Conservation (phyloP, 2,329 filamentous ascomycete species). For the Arthrinium phaeospermum region DNA sequence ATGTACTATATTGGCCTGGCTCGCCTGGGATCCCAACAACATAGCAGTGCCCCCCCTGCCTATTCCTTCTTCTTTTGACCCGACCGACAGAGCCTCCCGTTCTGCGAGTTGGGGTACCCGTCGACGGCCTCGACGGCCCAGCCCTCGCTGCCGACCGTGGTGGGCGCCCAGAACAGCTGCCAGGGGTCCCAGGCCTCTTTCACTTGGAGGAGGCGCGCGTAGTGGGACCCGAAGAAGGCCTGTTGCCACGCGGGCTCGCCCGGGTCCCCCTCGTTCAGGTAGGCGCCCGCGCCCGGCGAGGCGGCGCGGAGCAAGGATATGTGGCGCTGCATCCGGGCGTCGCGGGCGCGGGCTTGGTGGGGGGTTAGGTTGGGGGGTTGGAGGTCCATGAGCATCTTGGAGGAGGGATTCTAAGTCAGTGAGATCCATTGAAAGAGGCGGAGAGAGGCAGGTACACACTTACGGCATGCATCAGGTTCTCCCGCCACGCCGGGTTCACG, state of each 20-base stretch:
- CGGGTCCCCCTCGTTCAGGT: constrained; percentile 59
- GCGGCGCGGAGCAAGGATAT: constrained; percentile 33
- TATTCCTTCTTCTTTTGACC: background rate
- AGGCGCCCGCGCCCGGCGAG: constrained; percentile 50
- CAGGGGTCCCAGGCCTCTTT: constrained; percentile 56
- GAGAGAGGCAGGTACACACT: background rate
- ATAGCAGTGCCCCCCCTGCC: no score
- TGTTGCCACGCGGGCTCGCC: constrained; percentile 51
- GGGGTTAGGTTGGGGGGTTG: background rate
- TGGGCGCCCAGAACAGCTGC: constrained; percentile 44
- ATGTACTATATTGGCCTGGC: background rate
- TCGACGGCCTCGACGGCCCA: constrained; percentile 47
- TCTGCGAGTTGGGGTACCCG: constrained; percentile 38
- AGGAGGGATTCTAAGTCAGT: background rate
- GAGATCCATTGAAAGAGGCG: no score
- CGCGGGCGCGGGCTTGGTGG: constrained; percentile 25
- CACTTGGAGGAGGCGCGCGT: constrained; percentile 45
- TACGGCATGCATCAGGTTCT: constrained; percentile 13
- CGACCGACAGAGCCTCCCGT: constrained; percentile 43
- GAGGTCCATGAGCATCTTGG: constrained; percentile 8
- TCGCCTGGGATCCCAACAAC: background rate
- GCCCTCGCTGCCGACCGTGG: constrained; percentile 56
- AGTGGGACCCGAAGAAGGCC: constrained; percentile 55
- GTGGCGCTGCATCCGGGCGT: constrained; percentile 32
- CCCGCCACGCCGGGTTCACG: constrained; percentile 51